Evolutionary conservation across 2,329 filamentous ascomycete species (phyloP), one percentile per base, ranked within the genome.

Genomic region (Pestalotiopsis sp.): DNA sequence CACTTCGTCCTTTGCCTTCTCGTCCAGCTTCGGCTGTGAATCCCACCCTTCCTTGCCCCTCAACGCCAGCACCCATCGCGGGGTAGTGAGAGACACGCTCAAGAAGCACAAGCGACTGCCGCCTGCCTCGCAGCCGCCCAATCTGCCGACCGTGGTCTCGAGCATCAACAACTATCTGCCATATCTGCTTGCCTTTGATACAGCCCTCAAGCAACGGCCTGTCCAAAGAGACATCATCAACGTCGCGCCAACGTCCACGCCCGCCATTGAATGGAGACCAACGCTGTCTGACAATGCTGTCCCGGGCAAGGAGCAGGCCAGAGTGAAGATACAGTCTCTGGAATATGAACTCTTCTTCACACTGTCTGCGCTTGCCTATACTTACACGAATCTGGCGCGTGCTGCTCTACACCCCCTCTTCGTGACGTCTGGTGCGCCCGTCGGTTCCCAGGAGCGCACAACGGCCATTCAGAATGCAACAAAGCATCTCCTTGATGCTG

Each of bases 101-200:
- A 98, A 98, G 82, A 90, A 90, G 74, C 91, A 98, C 85, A 98
- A 97, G 81, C 90, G 94, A 66, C 88, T 97, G n/a, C 87, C 93
- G 4, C 85, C 92, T 9, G 78, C 88, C 11, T 90, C 92, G 27
- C 93, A 94, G 79, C 83, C 89, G 5, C 85, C 90, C 25, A 90
- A 94, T 76, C 86, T 99, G 5, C 85, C 89, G 27, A 87, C 87
- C 5, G 85, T 98, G 49, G 84, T 93, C 67, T 86, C 90, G 41
- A 88, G 90, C 52, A 78, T 97, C 12, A 90, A 91, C 69, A 87
- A 87, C 69, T 99, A 98, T 77, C 84, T 98, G 11, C 94, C 95
- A 0, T 97, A 95, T 75, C 86, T 98, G 0, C 84, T 96, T 59
- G 91, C 93, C 12, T 84, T 98, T 27, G 92, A 95, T 75, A 85